A percentile compares a stretch with the other conserved stretches of the same genome.
These are phyloP conservation scores for Penicillium griseofulvum DNA, from an alignment of 2,329 filamentous ascomycete species.

Conservation along the genomic window DNA sequence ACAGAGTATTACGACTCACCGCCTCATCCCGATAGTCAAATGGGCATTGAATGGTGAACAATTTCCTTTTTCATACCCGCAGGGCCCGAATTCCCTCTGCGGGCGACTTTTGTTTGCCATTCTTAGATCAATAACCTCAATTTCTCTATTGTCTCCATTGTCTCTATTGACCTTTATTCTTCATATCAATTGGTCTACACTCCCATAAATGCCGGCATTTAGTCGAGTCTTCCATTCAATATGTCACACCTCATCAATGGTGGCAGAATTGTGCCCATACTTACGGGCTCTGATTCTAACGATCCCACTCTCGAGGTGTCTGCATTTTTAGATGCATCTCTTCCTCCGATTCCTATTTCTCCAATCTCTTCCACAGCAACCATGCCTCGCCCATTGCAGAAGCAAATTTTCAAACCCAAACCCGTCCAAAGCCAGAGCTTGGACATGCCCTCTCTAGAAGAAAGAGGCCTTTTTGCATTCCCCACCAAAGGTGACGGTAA, in stretches of 20 bases:
- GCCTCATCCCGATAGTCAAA: slow-evolving; percentile 21
- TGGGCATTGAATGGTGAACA: slow-evolving; percentile 5
- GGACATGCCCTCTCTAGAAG: slow-evolving; percentile 49
- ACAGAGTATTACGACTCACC: slow-evolving; percentile 12
- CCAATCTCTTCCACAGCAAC: neutral
- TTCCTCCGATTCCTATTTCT: neutral
- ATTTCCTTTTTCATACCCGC: slow-evolving; percentile 27
- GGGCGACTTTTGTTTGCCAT: slow-evolving; percentile 14
- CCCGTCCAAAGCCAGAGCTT: slow-evolving; percentile 22
- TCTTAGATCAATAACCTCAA: slow-evolving; percentile 15
- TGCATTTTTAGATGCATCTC: neutral
- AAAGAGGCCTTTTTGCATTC: slow-evolving; percentile 58
- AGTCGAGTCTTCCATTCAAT: slow-evolving; percentile 27
- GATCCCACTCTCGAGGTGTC: slow-evolving; percentile 3
- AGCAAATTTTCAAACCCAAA: slow-evolving; percentile 9
- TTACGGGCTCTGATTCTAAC: slow-evolving; percentile 30
- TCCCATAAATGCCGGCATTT: slow-evolving; percentile 35
- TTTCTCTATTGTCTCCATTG: neutral
- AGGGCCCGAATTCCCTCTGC: slow-evolving; percentile 23
- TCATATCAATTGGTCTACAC: neutral
- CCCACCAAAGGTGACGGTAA: slow-evolving; percentile 63
- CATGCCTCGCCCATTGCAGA: slow-evolving; percentile 11
- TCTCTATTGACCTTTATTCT: slow-evolving; percentile 2
- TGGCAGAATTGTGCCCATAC: slow-evolving; percentile 45
- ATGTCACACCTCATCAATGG: slow-evolving; percentile 41